Base-by-base conservation (phyloP, 345 rosid genomes). In the Psidium guajava region DNA sequence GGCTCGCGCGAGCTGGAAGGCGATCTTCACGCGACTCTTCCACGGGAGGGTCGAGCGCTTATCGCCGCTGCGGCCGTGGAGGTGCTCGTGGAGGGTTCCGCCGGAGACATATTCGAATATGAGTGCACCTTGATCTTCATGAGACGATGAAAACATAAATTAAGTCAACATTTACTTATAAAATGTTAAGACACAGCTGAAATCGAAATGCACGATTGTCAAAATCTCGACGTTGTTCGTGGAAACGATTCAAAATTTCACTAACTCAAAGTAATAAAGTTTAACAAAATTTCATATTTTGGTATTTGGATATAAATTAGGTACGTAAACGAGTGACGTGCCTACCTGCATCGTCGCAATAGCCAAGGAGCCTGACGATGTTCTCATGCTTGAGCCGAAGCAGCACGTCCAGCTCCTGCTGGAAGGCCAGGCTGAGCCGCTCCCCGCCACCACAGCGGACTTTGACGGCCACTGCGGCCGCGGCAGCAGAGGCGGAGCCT, bases 291-390 rank as follows among this genome's bases (percentile, higher is more conserved):
- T 40, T 83, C 28, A 9, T 4, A 57, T 42, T 22, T 47, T 82
- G 25, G 4, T 27, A n/a, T 56, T 8, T 64, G 18, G 8, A 64
- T 2, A 18, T 32, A 7, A 16, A 64, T 9, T 15, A 64, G 75
- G 75, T 16, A 20, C 75, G 1, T 64, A 0, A 18, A 32, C 2
- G 47, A 18, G 77, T 13, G 77, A 18, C 77, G 47, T 18, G 47
- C 77, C 47, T 8, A 95, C 97, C 98, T 91, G 86, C 85, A 80
- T 91, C 92, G 75, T 92, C 92, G 82, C 93, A 94, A 89, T 91
- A 95, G 84, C 98, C 98, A 22, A 95, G 89, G 83, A 96, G 92
- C 85, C 91, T 91, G 58, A 96, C 95, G 73, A 96, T 95, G 90
- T 92, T 92, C 59, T 89, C 90, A 82, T 96, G 97, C 82, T 85